A percentile compares a stretch with the other conserved stretches of the same genome.
Evolutionary conservation across 2,329 filamentous ascomycete genomes (phyloP).

Genomic region (Monosporascus sp.): DNA sequence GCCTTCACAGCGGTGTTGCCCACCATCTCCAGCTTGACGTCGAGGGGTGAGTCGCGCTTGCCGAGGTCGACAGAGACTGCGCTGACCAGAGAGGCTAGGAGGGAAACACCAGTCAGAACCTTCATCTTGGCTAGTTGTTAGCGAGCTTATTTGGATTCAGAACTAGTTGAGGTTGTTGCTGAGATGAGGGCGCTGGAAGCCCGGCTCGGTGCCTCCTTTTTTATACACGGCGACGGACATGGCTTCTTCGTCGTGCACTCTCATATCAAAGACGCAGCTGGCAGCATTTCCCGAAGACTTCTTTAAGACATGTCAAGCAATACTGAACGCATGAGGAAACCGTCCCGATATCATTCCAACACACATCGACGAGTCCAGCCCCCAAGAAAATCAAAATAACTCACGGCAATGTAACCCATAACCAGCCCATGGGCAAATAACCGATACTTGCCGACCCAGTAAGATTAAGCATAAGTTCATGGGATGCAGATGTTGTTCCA

Average conservation of each 20-base stretch:
- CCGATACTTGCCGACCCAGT: no score
- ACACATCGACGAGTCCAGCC: neutral
- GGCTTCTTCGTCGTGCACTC: neutral
- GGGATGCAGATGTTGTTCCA: no score
- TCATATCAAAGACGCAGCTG: neutral
- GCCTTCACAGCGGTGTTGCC: constrained; percentile 46
- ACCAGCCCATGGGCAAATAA: no score
- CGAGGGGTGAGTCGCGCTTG: constrained; percentile 35
- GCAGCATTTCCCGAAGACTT: neutral
- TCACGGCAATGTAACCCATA: no score
- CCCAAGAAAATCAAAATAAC: neutral
- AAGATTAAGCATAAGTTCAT: no score
- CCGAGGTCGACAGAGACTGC: constrained; percentile 27
- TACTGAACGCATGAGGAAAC: neutral
- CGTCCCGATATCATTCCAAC: neutral
- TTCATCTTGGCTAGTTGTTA: constrained; percentile 28
- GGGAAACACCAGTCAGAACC: constrained; percentile 29
- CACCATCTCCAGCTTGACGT: constrained; percentile 38
- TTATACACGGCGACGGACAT: neutral
- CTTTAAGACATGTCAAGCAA: neutral
- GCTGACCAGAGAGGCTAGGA: constrained; percentile 30
- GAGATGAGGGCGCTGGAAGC: neutral
- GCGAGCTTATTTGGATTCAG: neutral
- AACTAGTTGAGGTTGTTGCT: neutral
- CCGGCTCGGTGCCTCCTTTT: neutral